These are phyloP conservation scores for Mucor indicus DNA, from an alignment of 371 early-diverging fungal species.

Conservation along the genomic window DNA sequence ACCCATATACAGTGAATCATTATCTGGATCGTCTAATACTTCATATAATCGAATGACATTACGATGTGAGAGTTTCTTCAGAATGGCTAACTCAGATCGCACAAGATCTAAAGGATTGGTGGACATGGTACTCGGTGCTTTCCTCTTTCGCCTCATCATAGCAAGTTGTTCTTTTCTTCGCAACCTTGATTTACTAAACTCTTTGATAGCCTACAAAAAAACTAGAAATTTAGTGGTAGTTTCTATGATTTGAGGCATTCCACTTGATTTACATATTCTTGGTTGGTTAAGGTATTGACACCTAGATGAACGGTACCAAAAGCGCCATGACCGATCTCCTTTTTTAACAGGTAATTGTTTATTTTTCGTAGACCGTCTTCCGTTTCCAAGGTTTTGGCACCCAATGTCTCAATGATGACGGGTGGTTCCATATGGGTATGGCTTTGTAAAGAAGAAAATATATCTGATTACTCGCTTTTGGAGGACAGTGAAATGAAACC, in stretches of 20 bases:
- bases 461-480: no score
- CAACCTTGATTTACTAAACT: conserved; percentile 20
- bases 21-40: conserved; percentile 74
- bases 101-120: conserved; percentile 71
- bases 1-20: conserved; percentile 64
- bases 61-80: conserved; percentile 79
- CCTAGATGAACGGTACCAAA: conserved; percentile 84
- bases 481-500: no score
- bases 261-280: conserved; percentile 49
- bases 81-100: conserved; percentile 79
- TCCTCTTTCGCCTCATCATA: conserved; percentile 17
- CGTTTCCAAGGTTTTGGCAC: conserved; percentile 63
- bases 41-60: conserved; percentile 80
- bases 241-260: not conserved
- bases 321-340: conserved; percentile 78
- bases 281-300: conserved; percentile 49
- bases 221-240: no score
- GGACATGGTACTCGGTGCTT: not conserved
- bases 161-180: conserved; percentile 29
- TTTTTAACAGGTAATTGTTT: conserved; percentile 75
- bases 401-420: conserved; percentile 57
- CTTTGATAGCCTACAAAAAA: conserved; percentile 24
- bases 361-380: conserved; percentile 62
- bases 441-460: no score
- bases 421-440: no score